Conservation (phyloP, 2,329 filamentous ascomycete species). For the Stagonosporopsis cucurbitacearum region DNA sequence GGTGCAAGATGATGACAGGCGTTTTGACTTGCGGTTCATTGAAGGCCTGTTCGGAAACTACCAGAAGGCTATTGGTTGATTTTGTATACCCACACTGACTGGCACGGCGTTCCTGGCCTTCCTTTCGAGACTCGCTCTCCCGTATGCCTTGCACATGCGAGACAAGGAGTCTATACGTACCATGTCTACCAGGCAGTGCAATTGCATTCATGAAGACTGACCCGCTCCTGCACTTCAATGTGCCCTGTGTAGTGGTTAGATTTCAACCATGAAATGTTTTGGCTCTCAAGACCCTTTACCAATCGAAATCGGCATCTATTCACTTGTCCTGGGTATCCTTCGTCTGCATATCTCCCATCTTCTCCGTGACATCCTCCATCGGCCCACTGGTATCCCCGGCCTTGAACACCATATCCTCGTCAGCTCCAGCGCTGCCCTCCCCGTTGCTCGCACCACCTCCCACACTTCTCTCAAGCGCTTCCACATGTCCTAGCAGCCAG, state of each 20-base stretch:
- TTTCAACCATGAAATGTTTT: background rate
- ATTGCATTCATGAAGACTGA: background rate
- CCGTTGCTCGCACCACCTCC: conserved; percentile 43
- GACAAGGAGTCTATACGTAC: conserved; percentile 14
- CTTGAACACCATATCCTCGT: conserved; percentile 22
- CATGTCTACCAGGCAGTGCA: background rate
- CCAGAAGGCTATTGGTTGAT: conserved; percentile 11
- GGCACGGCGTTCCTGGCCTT: background rate
- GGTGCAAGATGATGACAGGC: background rate
- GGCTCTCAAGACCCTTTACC: background rate
- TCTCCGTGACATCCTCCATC: conserved; percentile 41
- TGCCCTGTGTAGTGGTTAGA: background rate
- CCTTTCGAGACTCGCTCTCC: background rate
- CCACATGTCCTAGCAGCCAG: conserved; percentile 56
- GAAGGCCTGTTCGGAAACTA: conserved; percentile 1
- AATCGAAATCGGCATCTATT: background rate
- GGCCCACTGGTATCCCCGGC: conserved; percentile 20
- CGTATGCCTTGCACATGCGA: background rate
- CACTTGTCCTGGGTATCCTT: conserved; percentile 19
- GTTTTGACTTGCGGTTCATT: conserved; percentile 3
- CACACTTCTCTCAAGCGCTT: conserved; percentile 49
- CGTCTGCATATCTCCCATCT: conserved; percentile 43
- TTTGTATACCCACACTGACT: conserved; percentile 7
- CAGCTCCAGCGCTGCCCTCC: conserved; percentile 27
- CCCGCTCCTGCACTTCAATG: background rate